Base-by-base conservation (phyloP, 106 monocot species). In the Xerophyta viscosa region DNA sequence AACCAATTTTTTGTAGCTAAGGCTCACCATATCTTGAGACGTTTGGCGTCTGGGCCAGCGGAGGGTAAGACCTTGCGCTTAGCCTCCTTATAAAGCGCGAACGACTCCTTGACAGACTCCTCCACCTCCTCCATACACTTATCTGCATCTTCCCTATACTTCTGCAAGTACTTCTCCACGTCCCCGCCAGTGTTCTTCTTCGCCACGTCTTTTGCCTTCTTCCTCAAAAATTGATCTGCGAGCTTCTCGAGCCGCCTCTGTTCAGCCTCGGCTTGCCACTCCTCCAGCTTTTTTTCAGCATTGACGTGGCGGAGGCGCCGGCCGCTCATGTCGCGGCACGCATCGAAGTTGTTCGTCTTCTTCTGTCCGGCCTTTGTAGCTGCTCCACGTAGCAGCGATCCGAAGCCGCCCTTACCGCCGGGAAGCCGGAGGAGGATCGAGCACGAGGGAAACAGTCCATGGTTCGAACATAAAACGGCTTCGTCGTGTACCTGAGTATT, bases 311-410 rank as follows among this genome's bases (percentile, higher is more conserved):
- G 71, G 24, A 96, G 66, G 44, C 94, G 65, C 28, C 94, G 77
- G 19, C 94, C 94, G 44, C 81, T 96, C 88, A 96, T 88, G 56
- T 96, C 94, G 17, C 94, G 69, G 60, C 94, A 96, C 4, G 94
- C 94, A 41, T 96, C 94, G 56, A 96, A 96, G 63, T 96, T 96
- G 75, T 61, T 96, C 17, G 94, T 96, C 78, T 96, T 96, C 79
- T 96, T 96, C 94, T 96, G 94, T n/a, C 94, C 94, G 9, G 94
- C 94, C 63, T 96, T 96, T 8, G 94, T 83, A 9, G 84, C 94
- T 26, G 94, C 94, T 14, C 94, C 94, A 11, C 94, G 67, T 41
- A 96, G 94, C 27, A 96, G 72, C 21, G 94, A 96, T 1, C 94
- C 94, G 57, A 96, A 96, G 19, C 94, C 94, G 0, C 94, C 94